A percentile compares a stretch with the other conserved stretches of the same genome.
Conservation (phyloP, 1,284 basidiomycete species). For the Cutaneotrichosporon spelunceum region DNA sequence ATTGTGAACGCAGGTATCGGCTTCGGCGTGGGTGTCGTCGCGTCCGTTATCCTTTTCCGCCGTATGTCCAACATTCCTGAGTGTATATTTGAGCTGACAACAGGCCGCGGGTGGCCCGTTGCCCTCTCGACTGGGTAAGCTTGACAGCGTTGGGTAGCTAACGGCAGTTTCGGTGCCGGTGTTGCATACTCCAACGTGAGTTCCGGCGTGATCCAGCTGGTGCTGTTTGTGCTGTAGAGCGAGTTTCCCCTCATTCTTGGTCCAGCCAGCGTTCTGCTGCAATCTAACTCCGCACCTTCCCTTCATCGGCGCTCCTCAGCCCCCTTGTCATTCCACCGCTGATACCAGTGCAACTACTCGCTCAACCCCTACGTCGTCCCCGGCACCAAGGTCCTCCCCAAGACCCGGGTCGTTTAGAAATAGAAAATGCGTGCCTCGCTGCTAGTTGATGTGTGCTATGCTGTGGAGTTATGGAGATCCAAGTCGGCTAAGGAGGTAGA, state of each 20-base stretch:
- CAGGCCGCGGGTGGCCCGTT: slow-evolving; percentile 96
- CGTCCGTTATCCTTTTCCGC: slow-evolving; percentile 90
- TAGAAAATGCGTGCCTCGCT: slow-evolving; percentile 10
- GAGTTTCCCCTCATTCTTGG: too few species aligned
- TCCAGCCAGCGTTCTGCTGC: too few species aligned
- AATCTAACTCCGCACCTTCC: too few species aligned
- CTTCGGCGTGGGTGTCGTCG: slow-evolving; percentile 88
- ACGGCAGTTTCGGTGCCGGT: slow-evolving; percentile 56
- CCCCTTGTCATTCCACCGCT: not conserved
- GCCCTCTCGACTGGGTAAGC: slow-evolving; percentile 81
- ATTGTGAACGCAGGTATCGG: slow-evolving; percentile 76
- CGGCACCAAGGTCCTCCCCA: slow-evolving; percentile 71
- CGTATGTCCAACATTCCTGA: slow-evolving; percentile 61
- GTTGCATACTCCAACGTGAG: slow-evolving; percentile 67
- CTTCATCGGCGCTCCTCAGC: not conserved
- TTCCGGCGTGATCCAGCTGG: not conserved
- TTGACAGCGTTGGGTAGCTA: not conserved
- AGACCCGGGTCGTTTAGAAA: slow-evolving; percentile 7
- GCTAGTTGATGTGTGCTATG: slow-evolving; percentile 2
- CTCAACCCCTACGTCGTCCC: slow-evolving; percentile 93
- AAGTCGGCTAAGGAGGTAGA: not conserved
- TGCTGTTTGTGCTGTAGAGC: slow-evolving; percentile 71
- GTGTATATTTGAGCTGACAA: slow-evolving; percentile 7
- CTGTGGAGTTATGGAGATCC: not conserved
- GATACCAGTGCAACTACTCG: slow-evolving; percentile 77